Conservation (phyloP, 768 basidiomycete genomes). For the Rhodosporidiobolus sp. region DNA sequence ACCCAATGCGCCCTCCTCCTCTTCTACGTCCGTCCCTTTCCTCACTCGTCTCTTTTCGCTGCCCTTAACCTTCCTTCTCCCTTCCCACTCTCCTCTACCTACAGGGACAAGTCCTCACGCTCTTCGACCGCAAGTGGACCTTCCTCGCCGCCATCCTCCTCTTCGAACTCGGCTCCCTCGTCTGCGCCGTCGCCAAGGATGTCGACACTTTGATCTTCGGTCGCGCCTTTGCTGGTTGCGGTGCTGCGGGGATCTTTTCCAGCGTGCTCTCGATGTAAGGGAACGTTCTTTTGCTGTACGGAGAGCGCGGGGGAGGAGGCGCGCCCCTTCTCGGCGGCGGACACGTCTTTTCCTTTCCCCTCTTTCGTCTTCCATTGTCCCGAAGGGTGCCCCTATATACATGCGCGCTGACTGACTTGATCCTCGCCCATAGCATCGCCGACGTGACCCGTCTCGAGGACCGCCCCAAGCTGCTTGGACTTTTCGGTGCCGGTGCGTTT, state of each 20-base stretch:
- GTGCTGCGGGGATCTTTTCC: constrained; percentile 52
- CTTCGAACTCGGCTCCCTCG: constrained; percentile 48
- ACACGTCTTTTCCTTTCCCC: no score
- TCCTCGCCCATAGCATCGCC: no score
- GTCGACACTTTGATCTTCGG: constrained; percentile 51
- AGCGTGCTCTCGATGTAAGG: constrained; percentile 7
- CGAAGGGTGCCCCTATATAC: no score
- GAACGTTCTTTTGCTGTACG: no score
- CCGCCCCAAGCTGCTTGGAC: constrained; percentile 49
- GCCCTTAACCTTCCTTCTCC: no score
- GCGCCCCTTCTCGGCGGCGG: no score
- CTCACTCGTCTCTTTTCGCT: no score
- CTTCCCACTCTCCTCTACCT: no score
- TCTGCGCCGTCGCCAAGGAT: constrained; percentile 47
- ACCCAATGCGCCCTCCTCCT: constrained; percentile 43
- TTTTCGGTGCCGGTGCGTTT: constrained; percentile 46
- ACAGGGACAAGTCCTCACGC: constrained; percentile 47
- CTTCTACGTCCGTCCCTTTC: no score
- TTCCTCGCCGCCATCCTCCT: constrained; percentile 47
- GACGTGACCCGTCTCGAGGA: constrained; percentile 41
- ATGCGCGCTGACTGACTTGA: no score
- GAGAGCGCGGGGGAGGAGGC: no score
- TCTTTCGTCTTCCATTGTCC: no score
- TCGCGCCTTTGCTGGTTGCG: constrained; percentile 55
- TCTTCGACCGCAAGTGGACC: constrained; percentile 48